phyloP scores from a whole-genome alignment of 345 rosid species.

The Leavenworthia alabamica region DNA sequence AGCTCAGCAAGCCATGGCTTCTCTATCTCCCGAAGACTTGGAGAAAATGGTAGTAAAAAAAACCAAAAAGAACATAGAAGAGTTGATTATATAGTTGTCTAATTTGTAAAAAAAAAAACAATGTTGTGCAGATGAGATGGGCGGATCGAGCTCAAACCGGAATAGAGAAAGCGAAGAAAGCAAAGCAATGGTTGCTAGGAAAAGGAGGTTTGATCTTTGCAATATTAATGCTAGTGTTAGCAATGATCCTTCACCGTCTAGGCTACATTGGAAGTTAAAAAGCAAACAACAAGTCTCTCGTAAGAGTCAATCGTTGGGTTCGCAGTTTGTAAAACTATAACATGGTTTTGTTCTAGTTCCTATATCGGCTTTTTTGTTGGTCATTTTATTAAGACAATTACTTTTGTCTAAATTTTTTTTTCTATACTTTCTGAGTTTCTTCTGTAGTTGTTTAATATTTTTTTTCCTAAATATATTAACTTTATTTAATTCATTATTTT shows the following conservation, averaged over 20 bases:
- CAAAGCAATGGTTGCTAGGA: slow-evolving; percentile 90
- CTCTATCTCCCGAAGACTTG: slow-evolving; percentile 72
- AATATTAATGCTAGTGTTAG: slow-evolving; percentile 68
- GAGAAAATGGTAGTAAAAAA: slow-evolving; percentile 65
- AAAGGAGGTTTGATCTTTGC: slow-evolving; percentile 78
- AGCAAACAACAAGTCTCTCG: neutral
- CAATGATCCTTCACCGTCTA: slow-evolving; percentile 69
- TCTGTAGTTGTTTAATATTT: neutral
- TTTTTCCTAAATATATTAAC: neutral
- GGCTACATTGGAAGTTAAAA: slow-evolving; percentile 70
- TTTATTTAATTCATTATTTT: neutral
- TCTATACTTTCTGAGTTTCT: neutral
- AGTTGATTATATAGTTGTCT: neutral
- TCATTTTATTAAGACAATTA: neutral
- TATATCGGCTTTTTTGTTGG: neutral
- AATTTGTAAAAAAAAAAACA: neutral
- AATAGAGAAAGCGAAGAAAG: slow-evolving; percentile 62
- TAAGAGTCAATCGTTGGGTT: neutral
- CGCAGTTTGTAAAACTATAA: slow-evolving; percentile 18
- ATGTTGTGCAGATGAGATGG: slow-evolving; percentile 74
- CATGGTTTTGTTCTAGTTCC: neutral
- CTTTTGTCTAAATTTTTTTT: slow-evolving; percentile 8
- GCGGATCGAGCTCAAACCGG: slow-evolving; percentile 78
- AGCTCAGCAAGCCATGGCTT: slow-evolving; percentile 90
- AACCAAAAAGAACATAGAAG: neutral